Conservation (phyloP, 768 basidiomycete genomes). For the Polyporus arcularius region DNA sequence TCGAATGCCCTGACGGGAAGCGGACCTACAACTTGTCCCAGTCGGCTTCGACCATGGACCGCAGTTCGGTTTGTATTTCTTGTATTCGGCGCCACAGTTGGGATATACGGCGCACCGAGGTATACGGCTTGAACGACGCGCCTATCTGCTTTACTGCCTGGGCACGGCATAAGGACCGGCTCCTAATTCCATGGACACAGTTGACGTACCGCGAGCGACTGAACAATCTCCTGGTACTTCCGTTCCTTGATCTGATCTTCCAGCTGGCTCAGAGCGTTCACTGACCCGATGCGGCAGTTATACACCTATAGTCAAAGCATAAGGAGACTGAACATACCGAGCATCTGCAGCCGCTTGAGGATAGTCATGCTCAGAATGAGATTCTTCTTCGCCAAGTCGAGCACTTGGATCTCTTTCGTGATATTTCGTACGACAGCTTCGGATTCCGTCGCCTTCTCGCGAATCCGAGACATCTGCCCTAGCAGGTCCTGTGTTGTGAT, state of each 20-base stretch:
- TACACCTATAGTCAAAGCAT: background rate
- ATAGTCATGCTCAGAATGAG: constrained; percentile 87
- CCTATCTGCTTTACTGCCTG: constrained; percentile 91
- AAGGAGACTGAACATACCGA: constrained; percentile 56
- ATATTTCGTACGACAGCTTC: constrained; percentile 95
- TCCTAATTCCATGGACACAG: background rate
- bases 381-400: constrained; percentile 94
- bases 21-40: constrained; percentile 87
- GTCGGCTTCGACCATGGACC: constrained; percentile 80
- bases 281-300: constrained; percentile 40
- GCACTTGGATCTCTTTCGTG: constrained; percentile 92
- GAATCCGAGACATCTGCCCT: constrained; percentile 92
- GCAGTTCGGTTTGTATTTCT: constrained; percentile 80
- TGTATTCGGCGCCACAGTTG: constrained; percentile 80
- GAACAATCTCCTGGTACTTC: constrained; percentile 81
- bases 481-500: constrained; percentile 70
- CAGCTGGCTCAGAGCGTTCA: constrained; percentile 79
- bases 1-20: background rate
- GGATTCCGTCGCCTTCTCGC: constrained; percentile 95
- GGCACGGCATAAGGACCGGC: background rate
- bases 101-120: constrained; percentile 72
- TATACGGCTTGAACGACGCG: constrained; percentile 76
- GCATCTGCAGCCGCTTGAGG: constrained; percentile 89
- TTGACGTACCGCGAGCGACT: constrained; percentile 72
- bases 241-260: constrained; percentile 77